Percentiles rank a stretch among this genome's conserved stretches.
phyloP scores from a whole-genome alignment of 2,329 filamentous ascomycete genomes.

The Phyllachora maydis region DNA sequence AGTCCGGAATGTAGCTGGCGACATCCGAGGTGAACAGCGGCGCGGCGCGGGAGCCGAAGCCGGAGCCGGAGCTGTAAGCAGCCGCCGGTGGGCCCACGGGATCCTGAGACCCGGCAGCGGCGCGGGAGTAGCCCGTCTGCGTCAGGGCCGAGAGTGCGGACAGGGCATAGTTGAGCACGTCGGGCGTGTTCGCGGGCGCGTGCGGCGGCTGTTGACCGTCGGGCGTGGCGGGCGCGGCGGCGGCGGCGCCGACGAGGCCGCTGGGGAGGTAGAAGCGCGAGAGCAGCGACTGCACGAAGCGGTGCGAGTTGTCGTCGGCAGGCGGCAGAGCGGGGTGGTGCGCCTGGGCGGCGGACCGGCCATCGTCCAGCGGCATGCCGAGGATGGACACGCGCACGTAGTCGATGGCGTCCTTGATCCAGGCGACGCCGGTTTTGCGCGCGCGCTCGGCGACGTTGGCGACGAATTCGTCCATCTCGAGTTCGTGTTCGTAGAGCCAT shows the following conservation, averaged over 20 bases:
- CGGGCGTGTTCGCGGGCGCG: too few relatives aligned
- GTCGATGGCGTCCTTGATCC: constrained; percentile 52
- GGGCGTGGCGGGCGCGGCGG: constrained; percentile 2
- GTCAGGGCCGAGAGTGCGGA: too few relatives aligned
- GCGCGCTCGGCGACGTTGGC: constrained; percentile 59
- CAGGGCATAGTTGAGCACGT: too few relatives aligned
- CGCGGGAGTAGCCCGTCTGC: too few relatives aligned
- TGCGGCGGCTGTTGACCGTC: too few relatives aligned
- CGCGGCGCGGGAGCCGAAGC: constrained; percentile 34
- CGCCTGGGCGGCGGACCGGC: constrained; percentile 17
- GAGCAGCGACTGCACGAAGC: constrained; percentile 65
- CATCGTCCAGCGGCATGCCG: constrained; percentile 38
- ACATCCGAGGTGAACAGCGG: too few relatives aligned
- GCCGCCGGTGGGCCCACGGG: too few relatives aligned
- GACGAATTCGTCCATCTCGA: constrained; percentile 79
- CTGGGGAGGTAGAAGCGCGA: constrained; percentile 70
- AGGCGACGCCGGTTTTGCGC: constrained; percentile 55
- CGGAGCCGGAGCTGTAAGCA: constrained; percentile 18
- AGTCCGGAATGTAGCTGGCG: constrained; percentile 43
- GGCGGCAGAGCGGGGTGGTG: constrained; percentile 19
- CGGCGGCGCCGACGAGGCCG: constrained; percentile 30
- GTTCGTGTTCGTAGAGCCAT: constrained; percentile 72
- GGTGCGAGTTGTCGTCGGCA: constrained; percentile 20
- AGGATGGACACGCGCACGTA: constrained; percentile 55
- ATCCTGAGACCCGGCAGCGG: too few relatives aligned